Conservation (phyloP, 805 yeast species). For the Teunomyces gatunensis region DNA sequence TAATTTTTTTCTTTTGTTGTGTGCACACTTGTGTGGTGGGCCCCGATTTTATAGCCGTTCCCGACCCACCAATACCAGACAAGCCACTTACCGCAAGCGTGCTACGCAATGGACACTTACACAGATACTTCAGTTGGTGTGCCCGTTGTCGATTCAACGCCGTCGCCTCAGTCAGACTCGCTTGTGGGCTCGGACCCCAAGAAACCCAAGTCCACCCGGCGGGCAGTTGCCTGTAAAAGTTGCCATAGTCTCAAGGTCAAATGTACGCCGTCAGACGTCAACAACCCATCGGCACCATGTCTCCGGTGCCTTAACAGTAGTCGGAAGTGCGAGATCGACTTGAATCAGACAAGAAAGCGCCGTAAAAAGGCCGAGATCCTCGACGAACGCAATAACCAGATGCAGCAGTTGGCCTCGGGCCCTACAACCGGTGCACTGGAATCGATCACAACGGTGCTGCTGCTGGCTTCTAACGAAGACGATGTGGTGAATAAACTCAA, state of each 20-base stretch:
- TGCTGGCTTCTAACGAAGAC: neutral
- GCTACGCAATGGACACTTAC: neutral
- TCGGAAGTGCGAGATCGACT: constrained; percentile 64
- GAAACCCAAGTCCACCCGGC: constrained; percentile 19
- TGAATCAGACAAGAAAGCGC: constrained; percentile 55
- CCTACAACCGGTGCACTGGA: neutral
- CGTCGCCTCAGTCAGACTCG: neutral
- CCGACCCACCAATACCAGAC: neutral
- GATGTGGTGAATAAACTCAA: neutral
- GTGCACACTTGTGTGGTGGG: neutral
- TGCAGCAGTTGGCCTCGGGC: neutral
- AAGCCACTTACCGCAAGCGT: neutral
- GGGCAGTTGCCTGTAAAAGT: constrained; percentile 62
- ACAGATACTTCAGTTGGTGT: neutral
- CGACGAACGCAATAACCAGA: constrained; percentile 15
- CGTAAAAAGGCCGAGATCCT: constrained; percentile 32
- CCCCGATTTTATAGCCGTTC: constrained; percentile 1
- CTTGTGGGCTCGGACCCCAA: neutral
- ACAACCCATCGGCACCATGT: constrained; percentile 65
- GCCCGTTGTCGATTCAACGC: neutral
- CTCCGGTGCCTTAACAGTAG: constrained; percentile 65
- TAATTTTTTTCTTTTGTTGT: neutral
- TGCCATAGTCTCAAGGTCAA: constrained; percentile 84
- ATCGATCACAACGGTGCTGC: neutral
- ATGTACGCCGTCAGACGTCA: constrained; percentile 68